Base-by-base conservation (phyloP, 192 early-diverging fungal species). In the Linnemannia zychae region DNA sequence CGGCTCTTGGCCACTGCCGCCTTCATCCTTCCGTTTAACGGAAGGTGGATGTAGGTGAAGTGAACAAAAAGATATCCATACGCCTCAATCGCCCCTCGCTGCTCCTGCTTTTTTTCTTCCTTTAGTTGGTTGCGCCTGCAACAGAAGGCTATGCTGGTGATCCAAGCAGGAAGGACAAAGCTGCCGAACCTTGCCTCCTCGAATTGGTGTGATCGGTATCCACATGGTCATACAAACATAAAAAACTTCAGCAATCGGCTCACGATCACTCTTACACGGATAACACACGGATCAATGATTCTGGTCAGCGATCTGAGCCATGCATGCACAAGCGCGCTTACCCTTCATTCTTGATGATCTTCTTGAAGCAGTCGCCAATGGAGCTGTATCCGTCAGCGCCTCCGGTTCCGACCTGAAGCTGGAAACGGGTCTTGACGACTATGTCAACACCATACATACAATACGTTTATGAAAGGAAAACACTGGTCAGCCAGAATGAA, bases 361-460 rank as follows among this genome's bases (percentile, higher is more conserved):
- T 99, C 69, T 88, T 91, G 87, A 99, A 92, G n/a, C 96, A 97
- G 87, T 99, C 97, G 50, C 93, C 57, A 57, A 98, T 92, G 31
- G 95, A 97, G 72, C 89, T 90, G 88, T 99, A 98, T 78, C 82
- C 88, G 71, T 94, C 96, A 78, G 95, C 96, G 84, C 91, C 93
- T 78, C 93, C 91, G 75, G 97, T 94, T 80, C 94, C 94, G 75
- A 98, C 93, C 90, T 99, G 99, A 96, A 99, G 93, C 90, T 98
- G 97, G 87, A 97, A 94, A 16, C 98, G 92, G 15, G 98, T 99
- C 88, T 99, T 99, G 78, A 98, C 96, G 36, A 98, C 92, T 88
- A 31, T 63, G 28, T 1, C 57, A 44, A 44, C 40, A 44, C 7
- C 57, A 63, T 63, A 63, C 28, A 63, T n/a, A 28, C 11, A 24